Percentiles rank a stretch among this genome's conserved stretches.
Evolutionary conservation across 805 yeast genomes (phyloP).

Genomic region (Candida alai): DNA sequence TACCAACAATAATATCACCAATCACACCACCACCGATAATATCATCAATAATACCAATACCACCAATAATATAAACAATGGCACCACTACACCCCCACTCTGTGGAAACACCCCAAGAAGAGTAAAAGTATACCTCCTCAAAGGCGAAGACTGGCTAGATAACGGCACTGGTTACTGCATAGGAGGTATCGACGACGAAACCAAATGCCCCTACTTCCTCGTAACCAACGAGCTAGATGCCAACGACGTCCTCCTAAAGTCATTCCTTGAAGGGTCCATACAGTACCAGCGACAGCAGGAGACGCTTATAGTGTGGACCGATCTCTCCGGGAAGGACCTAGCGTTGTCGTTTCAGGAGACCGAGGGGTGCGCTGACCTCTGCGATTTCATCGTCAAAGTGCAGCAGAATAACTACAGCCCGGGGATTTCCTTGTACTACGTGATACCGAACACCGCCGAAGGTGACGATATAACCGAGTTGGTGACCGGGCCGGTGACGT

Average conservation of each 20-base stretch:
- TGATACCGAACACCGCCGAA: conserved; percentile 48
- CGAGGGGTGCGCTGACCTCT: conserved; percentile 78
- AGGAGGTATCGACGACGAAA: conserved; percentile 51
- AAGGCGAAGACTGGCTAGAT: conserved; percentile 84
- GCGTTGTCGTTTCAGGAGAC: conserved; percentile 92
- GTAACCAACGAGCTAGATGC: conserved; percentile 70
- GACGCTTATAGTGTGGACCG: conserved; percentile 93
- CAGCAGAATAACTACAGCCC: conserved; percentile 57
- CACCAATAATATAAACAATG: no score
- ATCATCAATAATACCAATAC: no score
- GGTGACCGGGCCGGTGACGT: conserved; percentile 72
- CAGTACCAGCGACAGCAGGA: conserved; percentile 94
- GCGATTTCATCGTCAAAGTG: conserved; percentile 72
- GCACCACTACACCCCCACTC: neutral
- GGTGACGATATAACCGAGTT: conserved; percentile 63
- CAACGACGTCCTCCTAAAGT: conserved; percentile 55
- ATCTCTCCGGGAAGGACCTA: conserved; percentile 64
- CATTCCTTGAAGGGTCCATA: conserved; percentile 66
- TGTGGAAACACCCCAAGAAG: conserved; percentile 50
- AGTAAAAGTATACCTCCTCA: conserved; percentile 85
- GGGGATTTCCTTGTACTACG: conserved; percentile 58
- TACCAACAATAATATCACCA: no score
- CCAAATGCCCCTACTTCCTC: conserved; percentile 52
- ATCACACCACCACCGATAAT: no score
- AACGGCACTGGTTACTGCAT: conserved; percentile 88